Base-by-base conservation (phyloP, 345 rosid genomes). In the Citrus inodora region DNA sequence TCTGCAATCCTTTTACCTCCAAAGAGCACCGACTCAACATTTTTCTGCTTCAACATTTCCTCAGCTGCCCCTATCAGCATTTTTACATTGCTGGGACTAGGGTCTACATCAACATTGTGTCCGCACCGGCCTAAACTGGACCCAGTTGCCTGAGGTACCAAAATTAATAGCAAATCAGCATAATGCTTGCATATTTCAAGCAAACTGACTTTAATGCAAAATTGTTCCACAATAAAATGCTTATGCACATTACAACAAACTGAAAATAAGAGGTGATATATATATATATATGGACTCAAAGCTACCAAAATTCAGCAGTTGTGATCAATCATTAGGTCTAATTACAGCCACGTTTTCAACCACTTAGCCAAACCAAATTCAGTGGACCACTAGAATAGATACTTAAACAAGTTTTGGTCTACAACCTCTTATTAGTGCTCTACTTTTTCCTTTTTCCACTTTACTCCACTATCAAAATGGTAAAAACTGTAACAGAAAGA, bases 11-110 rank as follows among this genome's bases (percentile, higher is more conserved):
- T 91, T 80, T 95, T 92, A 19, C 98, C 98, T 60, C 93, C 97
- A 53, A 93, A 93, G 67, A 95, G 82, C 42, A 93, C 97, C 0
- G 98, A 93, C 83, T 95, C 99, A 0, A 95, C 98, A 73, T 95
- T 93, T 80, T 95, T 95, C 86, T 95, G 97, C 87, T 91, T 94
- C 85, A 95, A 79, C 99, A 93, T 93, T 72, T 93, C 97, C 85
- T 93, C 99, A 14, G 97, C 97, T 66, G 83, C 77, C 35, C 88
- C 92, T 40, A 87, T 80, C 80, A 95, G 85, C 92, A 82, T 87
- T 75, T 93, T 89, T 75, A 95, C 94, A 82, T 92, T 93, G 86
- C 82, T 80, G 30, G 85, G 88, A 79, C 91, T 84, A 3, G 97
- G 85, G 79, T 95, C 98, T 4, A 91, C 85, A 79, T 93, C 95